Base-by-base conservation (phyloP, 179 eudicot species). In the Silene vulgaris region DNA sequence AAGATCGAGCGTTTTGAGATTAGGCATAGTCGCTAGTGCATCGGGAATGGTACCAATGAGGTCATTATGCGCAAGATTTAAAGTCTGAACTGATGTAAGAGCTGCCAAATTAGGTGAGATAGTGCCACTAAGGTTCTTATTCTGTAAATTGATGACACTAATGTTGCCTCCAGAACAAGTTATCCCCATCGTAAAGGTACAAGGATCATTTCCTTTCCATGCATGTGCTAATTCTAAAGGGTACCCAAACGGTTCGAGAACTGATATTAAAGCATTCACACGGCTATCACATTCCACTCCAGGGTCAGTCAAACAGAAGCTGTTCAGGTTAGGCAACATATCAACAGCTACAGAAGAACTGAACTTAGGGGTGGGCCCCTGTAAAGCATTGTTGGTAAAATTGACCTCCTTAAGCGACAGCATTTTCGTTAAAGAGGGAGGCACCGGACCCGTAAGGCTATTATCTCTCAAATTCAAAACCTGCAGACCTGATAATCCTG, bases 401-500 rank as follows among this genome's bases (percentile, higher is more conserved):
- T 83, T 85, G 57, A 83, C 84, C 20, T 28, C 14, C 64, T 54
- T 67, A 56, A 85, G 82, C 4, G 75, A 70, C 1, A 75, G 8
- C 50, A 85, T 6, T 23, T 68, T 60, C 1, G 40, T 71, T 76
- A 83, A 62, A 54, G 86, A 80, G 61, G 32, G 70, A 16, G 86
- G 88, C 11, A 85, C 82, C 0, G 86, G 86, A 61, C 88, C 88
- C 2, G 88, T 85, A 63, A 85, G 86, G 5, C 63, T 73, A 78
- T 83, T 82, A 70, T 85, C 88, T 69, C 88, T 80, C 79, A 83
- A 71, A 80, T 76, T 80, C 76, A 85, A 71, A 30, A 78, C 77
- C 54, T 28, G 20, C 54, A 83, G 63, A 64, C 2, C 28, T 3
- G 67, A 40, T 62, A 80, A 76, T 32, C 71, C 69, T 0, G 88